Base-by-base conservation (phyloP, 805 yeast genomes). In the Ogataea sp. region DNA sequence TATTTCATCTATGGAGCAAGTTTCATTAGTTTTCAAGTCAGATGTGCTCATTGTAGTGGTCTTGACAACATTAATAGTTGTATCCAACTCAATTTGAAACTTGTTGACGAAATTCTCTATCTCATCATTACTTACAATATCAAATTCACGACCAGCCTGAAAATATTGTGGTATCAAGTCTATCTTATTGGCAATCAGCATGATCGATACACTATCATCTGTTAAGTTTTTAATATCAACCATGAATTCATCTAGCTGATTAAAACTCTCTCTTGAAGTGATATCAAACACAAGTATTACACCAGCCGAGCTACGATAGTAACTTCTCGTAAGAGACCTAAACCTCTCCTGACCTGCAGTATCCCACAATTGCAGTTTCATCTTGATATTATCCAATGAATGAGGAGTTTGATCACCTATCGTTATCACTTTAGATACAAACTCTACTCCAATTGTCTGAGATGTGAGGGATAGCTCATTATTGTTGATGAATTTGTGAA, bases 11-110 rank as follows among this genome's bases (percentile, higher is more conserved):
- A 72, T 59, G n/a, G n/a, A n/a, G n/a, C n/a, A n/a, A 35, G 67
- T 64, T n/a, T 51, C 51, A 6, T 73, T 72, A 1, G 62, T 49
- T n/a, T n/a, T n/a, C n/a, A n/a, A n/a, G n/a, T n/a, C n/a, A n/a
- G n/a, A n/a, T n/a, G n/a, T n/a, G n/a, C n/a, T n/a, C 23, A 56
- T 42, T 2, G 77, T 73, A 23, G 73, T 67, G 1, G 67, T 51
- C 38, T 56, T 50, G 21, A 71, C 43, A 26, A 61, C 58, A 28
- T 68, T 66, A 20, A 68, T 58, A 16, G 56, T 51, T 8, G 62
- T 59, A 23, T 43, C 50, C 16, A 54, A 33, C 15, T 44, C 45
- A 26, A 43, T 42, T 5, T 52, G 46, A 30, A 61, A 58, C 33
- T 46, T 39, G 23, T 48, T 30, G 21, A 62, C 53, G 31, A 66